Conservation (phyloP, 2,329 filamentous ascomycete species). For the Escovopsis weberi region DNA sequence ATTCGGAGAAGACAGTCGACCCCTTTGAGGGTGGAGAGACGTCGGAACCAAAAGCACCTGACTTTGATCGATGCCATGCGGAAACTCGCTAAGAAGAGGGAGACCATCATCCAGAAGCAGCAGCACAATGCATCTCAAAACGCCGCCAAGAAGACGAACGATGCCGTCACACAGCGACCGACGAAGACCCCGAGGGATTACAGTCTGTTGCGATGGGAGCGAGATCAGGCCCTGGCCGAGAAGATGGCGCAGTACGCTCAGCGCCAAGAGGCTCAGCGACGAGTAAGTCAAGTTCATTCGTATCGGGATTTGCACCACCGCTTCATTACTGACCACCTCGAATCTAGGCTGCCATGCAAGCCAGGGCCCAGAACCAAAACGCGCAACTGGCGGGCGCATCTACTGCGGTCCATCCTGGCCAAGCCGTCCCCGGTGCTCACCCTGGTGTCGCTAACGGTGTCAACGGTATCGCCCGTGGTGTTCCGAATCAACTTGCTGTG, state of each 20-base stretch:
- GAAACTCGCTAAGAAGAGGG: slow-evolving; percentile 87
- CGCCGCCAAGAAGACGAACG: slow-evolving; percentile 69
- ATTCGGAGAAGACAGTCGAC: slow-evolving; percentile 57
- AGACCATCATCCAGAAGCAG: slow-evolving; percentile 73
- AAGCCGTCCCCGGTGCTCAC: slow-evolving; percentile 12
- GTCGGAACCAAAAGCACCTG: slow-evolving; percentile 74
- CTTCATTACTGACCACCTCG: slow-evolving; percentile 10
- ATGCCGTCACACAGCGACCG: slow-evolving; percentile 36
- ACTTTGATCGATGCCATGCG: slow-evolving; percentile 88
- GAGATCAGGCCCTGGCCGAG: slow-evolving; percentile 55
- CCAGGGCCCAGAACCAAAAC: slow-evolving; percentile 30
- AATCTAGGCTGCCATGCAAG: slow-evolving; percentile 29
- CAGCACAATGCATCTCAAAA: slow-evolving; percentile 67
- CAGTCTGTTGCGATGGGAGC: slow-evolving; percentile 75
- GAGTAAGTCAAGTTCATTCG: slow-evolving; percentile 28
- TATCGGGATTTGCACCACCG: background rate
- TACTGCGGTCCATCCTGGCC: slow-evolving; percentile 17
- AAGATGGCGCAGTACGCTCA: slow-evolving; percentile 40
- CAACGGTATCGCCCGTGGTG: slow-evolving; percentile 21
- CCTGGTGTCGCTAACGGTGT: slow-evolving; percentile 14
- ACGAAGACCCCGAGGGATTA: slow-evolving; percentile 80
- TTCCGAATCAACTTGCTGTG: slow-evolving; percentile 30
- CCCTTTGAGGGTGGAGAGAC: slow-evolving; percentile 72
- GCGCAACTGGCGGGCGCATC: slow-evolving; percentile 31
- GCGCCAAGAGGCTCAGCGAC: slow-evolving; percentile 45